Evolutionary conservation across 352 stramenopile species (phyloP).

Genomic region (Phytophthora tentaculata): DNA sequence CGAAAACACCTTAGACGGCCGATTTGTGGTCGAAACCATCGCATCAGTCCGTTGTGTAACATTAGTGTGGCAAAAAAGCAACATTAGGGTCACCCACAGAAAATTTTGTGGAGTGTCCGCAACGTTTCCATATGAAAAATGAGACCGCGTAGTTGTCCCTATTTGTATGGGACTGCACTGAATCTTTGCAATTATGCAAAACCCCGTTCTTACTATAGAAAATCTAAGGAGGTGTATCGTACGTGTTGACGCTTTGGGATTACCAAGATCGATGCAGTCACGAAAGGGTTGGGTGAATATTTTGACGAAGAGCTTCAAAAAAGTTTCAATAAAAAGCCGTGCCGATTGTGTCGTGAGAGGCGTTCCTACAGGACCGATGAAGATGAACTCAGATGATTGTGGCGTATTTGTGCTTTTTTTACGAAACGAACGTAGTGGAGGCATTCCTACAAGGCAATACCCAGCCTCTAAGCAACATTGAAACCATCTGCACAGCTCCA

Average conservation of each 20-base stretch:
- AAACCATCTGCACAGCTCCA: neutral
- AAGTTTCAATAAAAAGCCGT: neutral
- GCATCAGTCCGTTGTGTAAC: too few species aligned
- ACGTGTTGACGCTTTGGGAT: neutral
- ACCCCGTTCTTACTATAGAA: neutral
- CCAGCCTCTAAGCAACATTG: too few species aligned
- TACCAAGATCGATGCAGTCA: neutral
- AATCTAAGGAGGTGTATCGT: neutral
- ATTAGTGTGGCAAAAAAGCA: too few species aligned
- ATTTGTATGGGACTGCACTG: neutral
- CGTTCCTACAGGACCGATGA: neutral
- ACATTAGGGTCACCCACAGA: neutral
- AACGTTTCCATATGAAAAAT: neutral
- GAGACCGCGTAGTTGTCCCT: neutral
- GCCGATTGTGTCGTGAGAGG: neutral
- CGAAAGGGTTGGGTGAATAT: neutral
- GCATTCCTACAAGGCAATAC: neutral
- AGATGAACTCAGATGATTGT: neutral
- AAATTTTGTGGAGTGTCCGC: neutral
- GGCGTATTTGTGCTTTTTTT: neutral
- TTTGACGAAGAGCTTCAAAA: neutral
- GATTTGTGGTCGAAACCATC: too few species aligned
- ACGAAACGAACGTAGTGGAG: neutral
- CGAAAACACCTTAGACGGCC: too few species aligned
- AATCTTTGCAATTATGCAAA: slow-evolving; percentile 1